Evolutionary conservation across 2,329 filamentous ascomycete genomes (phyloP), one percentile per base, ranked within the genome.

Genomic region (Didymellaceae sp.): DNA sequence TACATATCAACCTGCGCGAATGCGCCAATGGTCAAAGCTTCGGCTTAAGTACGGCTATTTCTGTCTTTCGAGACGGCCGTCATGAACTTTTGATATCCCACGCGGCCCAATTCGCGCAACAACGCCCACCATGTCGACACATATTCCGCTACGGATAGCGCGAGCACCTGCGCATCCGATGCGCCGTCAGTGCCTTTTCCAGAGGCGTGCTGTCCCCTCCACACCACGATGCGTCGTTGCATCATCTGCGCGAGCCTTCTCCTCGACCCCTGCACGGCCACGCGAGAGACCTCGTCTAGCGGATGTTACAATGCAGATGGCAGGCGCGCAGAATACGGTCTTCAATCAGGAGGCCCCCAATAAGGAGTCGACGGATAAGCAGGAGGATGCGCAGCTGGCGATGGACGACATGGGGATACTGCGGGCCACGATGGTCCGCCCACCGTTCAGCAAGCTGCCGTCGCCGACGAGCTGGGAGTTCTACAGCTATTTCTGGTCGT

Each of bases 151-250:
- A 20, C 59, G 64, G 28, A 58, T 58, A 44, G 41, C 55, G 20
- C 63, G 61, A 49, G 60, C 55, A 52, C 51, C 55, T 13, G 55
- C 54, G 17, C 34, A 45, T 16, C 13, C 58, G 13, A 50, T 68
- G 14, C 58, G 61, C 30, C 65, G 58, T 32, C 66, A 67, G 63
- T 70, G 65, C 34, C 56, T 67, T 44, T 59, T 63, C 54, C 57
- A 58, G 8, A 59, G 54, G 14, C 58, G 35, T 26, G 28, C 41
- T 21, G 42, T 10, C 11, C 34, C 48, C 34, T 39, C 41, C 42
- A 39, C 45, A 40, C 33, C 34, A 38, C 46, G 49, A 44, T 26
- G 43, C 49, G 25, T 56, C 43, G 40, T 44, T 24, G 41, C 48
- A 38, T 38, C 56, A 22, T 28, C 55, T 8, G 30, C 50, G 22